Base-by-base conservation (phyloP, 1,284 basidiomycete species). In the Malassezia restricta region DNA sequence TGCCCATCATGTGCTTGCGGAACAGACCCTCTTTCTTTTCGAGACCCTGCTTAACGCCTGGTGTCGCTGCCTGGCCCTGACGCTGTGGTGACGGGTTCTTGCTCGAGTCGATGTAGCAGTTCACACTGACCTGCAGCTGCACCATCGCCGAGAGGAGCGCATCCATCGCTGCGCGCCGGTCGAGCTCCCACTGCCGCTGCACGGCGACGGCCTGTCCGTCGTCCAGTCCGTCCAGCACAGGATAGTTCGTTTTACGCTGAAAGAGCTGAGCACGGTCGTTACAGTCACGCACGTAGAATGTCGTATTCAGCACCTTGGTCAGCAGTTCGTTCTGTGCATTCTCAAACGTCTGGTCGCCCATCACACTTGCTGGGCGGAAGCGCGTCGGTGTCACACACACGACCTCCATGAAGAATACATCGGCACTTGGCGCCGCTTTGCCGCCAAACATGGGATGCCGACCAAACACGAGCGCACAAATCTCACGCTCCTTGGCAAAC, bases 1-100 rank as follows among this genome's bases (percentile, higher is more conserved):
- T 99, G 38, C 94, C 94, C 94, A 99, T 99, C 94, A 99, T 98
- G 74, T 99, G 84, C 77, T 92, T 95, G 58, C 94, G 80, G 80
- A 99, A 99, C 46, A 99, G 75, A 52, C 94, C 94, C 66, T 98
- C 94, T 76, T 99, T 99, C 81, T 98, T 98, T 76, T 99, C 94
- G 62, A 99, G 77, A 11, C 85, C 81, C 75, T 99, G 94, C 78
- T 98, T 99, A 64, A 99, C 83, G 68, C 94, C 94, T 39, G 84
- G 80, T 17, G 91, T 88, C 20, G 91, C 90, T n/a, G 89, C 77
- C 69, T 88, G 90, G 15, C 92, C 92, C 71, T 87, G 85, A 55
- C 85, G 81, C 61, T 87, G 77, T 4, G 83, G 80, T 29, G 83
- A 78, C 1, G 94, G 91, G 71, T 98, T 98, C 78, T 96, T 96